Evolutionary conservation across 805 yeast genomes (phyloP).

Genomic region (Kodamaea hsintzibuensis): DNA sequence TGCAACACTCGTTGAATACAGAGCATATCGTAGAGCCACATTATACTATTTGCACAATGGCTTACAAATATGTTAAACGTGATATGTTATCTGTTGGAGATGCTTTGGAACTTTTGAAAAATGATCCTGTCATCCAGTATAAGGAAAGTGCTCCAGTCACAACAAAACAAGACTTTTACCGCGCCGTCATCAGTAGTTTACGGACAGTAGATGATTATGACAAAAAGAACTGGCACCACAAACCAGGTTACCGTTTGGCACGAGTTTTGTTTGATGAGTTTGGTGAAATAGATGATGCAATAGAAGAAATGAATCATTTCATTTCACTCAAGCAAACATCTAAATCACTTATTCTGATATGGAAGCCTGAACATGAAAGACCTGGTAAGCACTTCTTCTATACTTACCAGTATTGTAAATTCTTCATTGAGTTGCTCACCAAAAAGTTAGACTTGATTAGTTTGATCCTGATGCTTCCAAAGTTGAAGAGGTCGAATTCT

Average conservation of each 20-base stretch:
- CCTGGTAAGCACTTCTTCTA: slow-evolving; percentile 92
- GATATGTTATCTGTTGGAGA: slow-evolving; percentile 33
- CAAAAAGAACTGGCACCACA: slow-evolving; percentile 90
- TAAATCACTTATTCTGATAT: slow-evolving; percentile 76
- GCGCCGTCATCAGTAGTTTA: slow-evolving; percentile 46
- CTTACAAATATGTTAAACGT: slow-evolving; percentile 54
- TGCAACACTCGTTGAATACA: slow-evolving; percentile 30
- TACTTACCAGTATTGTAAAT: slow-evolving; percentile 65
- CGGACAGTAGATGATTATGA: slow-evolving; percentile 55
- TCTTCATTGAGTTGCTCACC: slow-evolving; percentile 58
- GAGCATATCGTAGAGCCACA: slow-evolving; percentile 79
- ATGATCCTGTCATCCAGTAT: slow-evolving; percentile 31
- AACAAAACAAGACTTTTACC: slow-evolving; percentile 28
- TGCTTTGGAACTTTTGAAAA: slow-evolving; percentile 43
- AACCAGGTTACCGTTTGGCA: slow-evolving; percentile 75
- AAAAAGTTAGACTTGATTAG: slow-evolving; percentile 56
- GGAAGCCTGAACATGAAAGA: slow-evolving; percentile 91
- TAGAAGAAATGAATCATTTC: slow-evolving; percentile 60
- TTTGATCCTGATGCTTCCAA: slow-evolving; percentile 62
- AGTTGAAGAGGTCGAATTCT: slow-evolving; percentile 74
- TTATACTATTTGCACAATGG: slow-evolving; percentile 57
- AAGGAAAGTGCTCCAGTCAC: not conserved
- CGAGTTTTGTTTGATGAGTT: slow-evolving; percentile 57
- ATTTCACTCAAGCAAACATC: slow-evolving; percentile 66
- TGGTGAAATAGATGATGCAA: slow-evolving; percentile 54